Conservation (phyloP, 1,284 basidiomycete genomes). For the Ustilago cynodontis region DNA sequence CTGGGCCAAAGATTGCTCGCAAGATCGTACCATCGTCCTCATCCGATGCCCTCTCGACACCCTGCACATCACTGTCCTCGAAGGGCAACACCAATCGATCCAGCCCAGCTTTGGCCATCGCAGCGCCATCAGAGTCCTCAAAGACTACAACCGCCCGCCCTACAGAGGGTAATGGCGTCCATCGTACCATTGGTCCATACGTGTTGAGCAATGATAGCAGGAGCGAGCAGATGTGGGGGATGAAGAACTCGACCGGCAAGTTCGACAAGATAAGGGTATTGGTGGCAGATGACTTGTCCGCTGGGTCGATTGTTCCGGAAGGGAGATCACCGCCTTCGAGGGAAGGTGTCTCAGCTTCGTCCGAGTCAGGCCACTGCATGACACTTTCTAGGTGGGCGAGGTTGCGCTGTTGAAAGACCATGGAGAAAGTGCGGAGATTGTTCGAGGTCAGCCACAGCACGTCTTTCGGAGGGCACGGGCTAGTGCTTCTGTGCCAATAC, state of each 20-base stretch:
- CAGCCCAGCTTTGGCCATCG: constrained; percentile 54
- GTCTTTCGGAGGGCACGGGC: not conserved
- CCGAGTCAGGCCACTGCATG: constrained; percentile 53
- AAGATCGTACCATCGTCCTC: constrained; percentile 38
- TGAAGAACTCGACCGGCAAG: constrained; percentile 64
- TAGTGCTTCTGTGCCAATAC: too few species aligned
- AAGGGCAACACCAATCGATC: constrained; percentile 59
- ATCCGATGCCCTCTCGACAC: constrained; percentile 25
- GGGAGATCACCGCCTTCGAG: constrained; percentile 6
- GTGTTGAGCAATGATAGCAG: constrained; percentile 60
- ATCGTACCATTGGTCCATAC: constrained; percentile 62
- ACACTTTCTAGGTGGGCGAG: constrained; percentile 51
- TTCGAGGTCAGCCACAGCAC: constrained; percentile 18
- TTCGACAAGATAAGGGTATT: constrained; percentile 65
- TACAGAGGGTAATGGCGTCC: constrained; percentile 61
- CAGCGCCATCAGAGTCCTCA: constrained; percentile 47
- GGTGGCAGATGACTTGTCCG: constrained; percentile 19
- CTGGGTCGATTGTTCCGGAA: not conserved
- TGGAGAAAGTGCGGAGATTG: constrained; percentile 3
- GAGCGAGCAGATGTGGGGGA: constrained; percentile 51
- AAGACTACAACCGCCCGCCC: constrained; percentile 60
- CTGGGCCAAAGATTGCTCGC: constrained; percentile 41
- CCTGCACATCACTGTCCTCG: constrained; percentile 52
- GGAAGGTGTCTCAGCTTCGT: constrained; percentile 24
- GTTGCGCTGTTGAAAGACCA: constrained; percentile 38